Percentiles rank a stretch among this genome's conserved stretches.
These are phyloP conservation scores for Alternaria sp. DNA, from an alignment of 2,329 filamentous ascomycete species.

Conservation along the genomic window DNA sequence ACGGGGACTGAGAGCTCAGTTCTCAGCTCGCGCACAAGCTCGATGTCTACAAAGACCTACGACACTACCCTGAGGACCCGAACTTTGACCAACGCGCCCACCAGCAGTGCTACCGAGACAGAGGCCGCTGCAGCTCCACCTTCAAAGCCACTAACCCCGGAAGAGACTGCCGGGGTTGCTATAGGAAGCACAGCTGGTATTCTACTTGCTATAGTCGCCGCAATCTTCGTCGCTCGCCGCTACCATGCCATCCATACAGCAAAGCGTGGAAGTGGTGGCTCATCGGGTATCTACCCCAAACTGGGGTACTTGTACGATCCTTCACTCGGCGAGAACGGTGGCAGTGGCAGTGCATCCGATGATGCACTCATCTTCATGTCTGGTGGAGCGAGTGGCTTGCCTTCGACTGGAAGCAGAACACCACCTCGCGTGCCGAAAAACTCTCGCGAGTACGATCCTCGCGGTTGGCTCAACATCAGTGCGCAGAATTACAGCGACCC, in stretches of 20 bases:
- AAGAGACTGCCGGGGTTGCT: slow-evolving; percentile 46
- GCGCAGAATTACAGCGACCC: slow-evolving; percentile 17
- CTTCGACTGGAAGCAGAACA: background rate
- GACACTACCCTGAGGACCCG: background rate
- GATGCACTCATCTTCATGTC: slow-evolving; percentile 34
- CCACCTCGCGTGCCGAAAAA: slow-evolving; percentile 6
- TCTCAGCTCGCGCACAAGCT: background rate
- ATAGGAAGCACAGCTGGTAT: slow-evolving; percentile 42
- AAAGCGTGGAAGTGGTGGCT: slow-evolving; percentile 25
- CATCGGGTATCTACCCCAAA: slow-evolving; percentile 39
- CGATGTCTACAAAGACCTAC: background rate
- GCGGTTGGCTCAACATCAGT: slow-evolving; percentile 7
- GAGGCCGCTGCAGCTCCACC: slow-evolving; percentile 16
- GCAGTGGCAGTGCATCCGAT: slow-evolving; percentile 10
- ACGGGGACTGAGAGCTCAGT: background rate
- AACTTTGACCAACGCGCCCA: slow-evolving; percentile 10
- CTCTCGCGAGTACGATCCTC: slow-evolving; percentile 3
- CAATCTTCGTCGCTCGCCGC: slow-evolving; percentile 42
- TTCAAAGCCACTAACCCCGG: slow-evolving; percentile 25
- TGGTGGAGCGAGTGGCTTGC: slow-evolving; percentile 21
- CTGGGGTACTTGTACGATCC: slow-evolving; percentile 46
- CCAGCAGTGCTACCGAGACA: slow-evolving; percentile 18
- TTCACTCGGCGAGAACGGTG: slow-evolving; percentile 11
- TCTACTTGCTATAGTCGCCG: slow-evolving; percentile 43
- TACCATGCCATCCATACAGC: slow-evolving; percentile 26